Percentiles rank a stretch among this genome's conserved stretches.
These are phyloP conservation scores for Phytophthora tentaculata DNA, from an alignment of 352 stramenopile genomes.

Conservation along the genomic window DNA sequence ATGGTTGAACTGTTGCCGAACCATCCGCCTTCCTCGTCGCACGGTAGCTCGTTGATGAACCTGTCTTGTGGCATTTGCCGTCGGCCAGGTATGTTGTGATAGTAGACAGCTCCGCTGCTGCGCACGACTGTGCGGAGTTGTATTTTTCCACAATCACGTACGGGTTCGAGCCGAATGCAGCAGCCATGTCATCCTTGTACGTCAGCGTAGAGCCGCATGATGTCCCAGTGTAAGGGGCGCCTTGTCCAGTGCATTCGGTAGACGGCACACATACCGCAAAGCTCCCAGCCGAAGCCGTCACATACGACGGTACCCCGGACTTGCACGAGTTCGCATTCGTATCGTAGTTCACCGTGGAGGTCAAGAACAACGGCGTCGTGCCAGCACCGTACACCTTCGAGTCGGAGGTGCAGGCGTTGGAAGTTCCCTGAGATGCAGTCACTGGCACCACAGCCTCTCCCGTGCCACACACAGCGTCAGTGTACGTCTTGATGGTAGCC, in stretches of 20 bases:
- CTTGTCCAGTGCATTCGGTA: background rate
- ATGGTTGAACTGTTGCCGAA: background rate
- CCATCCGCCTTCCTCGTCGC: background rate
- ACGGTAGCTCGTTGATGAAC: background rate
- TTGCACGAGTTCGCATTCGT: background rate
- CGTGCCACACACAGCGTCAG: constrained; percentile 2
- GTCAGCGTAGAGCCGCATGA: constrained; percentile 3
- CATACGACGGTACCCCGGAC: background rate
- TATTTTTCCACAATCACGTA: constrained; percentile 21
- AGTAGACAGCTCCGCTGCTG: background rate
- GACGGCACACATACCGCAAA: background rate
- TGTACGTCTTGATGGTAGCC: background rate
- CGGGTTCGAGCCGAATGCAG: background rate
- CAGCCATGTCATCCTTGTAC: constrained; percentile 5
- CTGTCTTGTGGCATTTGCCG: constrained; percentile 17
- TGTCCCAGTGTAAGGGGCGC: background rate
- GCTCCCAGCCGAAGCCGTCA: background rate
- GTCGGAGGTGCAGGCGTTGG: constrained; percentile 10
- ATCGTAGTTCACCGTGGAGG: constrained; percentile 3
- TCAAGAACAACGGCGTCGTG: background rate
- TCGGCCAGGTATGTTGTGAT: constrained; percentile 21
- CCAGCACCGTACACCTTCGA: constrained; percentile 6
- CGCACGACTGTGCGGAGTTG: background rate
- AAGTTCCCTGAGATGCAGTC: background rate
- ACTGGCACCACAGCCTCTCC: background rate